Evolutionary conservation across 768 basidiomycete genomes (phyloP).

Genomic region (Suillus brevipes): DNA sequence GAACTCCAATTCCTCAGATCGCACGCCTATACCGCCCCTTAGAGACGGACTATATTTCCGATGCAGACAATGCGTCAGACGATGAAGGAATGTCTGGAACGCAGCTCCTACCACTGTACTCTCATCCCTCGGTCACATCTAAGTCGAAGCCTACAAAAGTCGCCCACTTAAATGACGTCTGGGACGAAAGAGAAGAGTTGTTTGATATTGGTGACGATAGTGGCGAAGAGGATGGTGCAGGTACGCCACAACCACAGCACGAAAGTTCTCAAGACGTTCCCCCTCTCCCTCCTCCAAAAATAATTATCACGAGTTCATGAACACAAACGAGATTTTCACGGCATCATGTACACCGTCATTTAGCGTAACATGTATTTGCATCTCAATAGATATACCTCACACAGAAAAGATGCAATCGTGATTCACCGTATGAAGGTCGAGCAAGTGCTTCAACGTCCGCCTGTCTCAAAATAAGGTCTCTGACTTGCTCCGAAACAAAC

Average conservation of each 20-base stretch:
- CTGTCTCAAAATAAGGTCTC: neutral
- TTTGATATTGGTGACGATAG: slow-evolving; percentile 69
- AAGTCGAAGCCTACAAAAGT: slow-evolving; percentile 32
- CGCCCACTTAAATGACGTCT: slow-evolving; percentile 57
- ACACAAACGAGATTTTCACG: slow-evolving; percentile 19
- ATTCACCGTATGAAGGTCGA: neutral
- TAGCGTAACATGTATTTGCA: slow-evolving; percentile 11
- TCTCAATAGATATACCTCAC: neutral
- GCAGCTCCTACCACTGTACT: slow-evolving; percentile 60
- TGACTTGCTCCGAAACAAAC: neutral
- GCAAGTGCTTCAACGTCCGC: neutral
- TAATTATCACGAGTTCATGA: slow-evolving; percentile 29
- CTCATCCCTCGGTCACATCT: slow-evolving; percentile 19
- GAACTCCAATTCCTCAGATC: slow-evolving; percentile 47
- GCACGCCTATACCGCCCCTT: slow-evolving; percentile 77
- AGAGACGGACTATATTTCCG: slow-evolving; percentile 49
- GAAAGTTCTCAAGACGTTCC: slow-evolving; percentile 9
- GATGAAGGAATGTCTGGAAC: slow-evolving; percentile 47
- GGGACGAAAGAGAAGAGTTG: slow-evolving; percentile 78
- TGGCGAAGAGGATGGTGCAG: slow-evolving; percentile 48
- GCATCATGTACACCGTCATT: slow-evolving; percentile 30
- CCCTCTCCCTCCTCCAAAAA: slow-evolving; percentile 28
- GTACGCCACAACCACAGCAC: slow-evolving; percentile 12
- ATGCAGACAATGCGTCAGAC: slow-evolving; percentile 47
- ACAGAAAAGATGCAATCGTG: neutral